These are phyloP conservation scores for Geranium rotundifolium DNA, from an alignment of 345 rosid species.

Conservation along the genomic window DNA sequence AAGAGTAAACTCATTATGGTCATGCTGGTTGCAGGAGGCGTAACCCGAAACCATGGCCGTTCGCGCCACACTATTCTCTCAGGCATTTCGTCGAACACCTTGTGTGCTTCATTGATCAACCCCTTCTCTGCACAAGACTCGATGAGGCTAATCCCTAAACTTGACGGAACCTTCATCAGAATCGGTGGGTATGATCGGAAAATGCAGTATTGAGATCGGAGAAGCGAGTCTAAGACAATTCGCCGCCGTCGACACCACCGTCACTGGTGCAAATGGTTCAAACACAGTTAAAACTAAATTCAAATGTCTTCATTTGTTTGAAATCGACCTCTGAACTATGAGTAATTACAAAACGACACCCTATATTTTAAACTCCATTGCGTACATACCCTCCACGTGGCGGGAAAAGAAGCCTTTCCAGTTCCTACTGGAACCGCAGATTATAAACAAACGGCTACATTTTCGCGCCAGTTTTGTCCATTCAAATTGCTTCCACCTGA, in stretches of 20 bases:
- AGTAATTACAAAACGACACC: neutral
- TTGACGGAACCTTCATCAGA: conserved; percentile 34
- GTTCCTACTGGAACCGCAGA: neutral
- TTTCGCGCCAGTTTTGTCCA: neutral
- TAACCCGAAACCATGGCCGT: conserved; percentile 57
- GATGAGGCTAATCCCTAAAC: conserved; percentile 60
- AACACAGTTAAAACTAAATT: too few species aligned
- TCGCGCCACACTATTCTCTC: conserved; percentile 57
- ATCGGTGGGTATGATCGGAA: conserved; percentile 12
- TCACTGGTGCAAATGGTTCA: too few species aligned
- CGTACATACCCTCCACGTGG: neutral
- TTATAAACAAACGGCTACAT: neutral
- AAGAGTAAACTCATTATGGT: conserved; percentile 53
- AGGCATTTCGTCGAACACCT: conserved; percentile 62
- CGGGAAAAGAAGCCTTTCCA: neutral
- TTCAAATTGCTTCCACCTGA: neutral
- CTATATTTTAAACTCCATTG: neutral
- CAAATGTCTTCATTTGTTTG: neutral
- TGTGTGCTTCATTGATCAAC: conserved; percentile 29
- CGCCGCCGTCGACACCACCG: too few species aligned
- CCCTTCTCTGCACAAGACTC: conserved; percentile 38
- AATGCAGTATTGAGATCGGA: conserved; percentile 19
- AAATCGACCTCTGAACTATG: neutral
- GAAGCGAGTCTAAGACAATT: conserved; percentile 28
- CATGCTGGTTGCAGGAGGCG: conserved; percentile 30